These are phyloP conservation scores for Phytopythium litorale DNA, from an alignment of 352 stramenopile genomes.

Conservation along the genomic window DNA sequence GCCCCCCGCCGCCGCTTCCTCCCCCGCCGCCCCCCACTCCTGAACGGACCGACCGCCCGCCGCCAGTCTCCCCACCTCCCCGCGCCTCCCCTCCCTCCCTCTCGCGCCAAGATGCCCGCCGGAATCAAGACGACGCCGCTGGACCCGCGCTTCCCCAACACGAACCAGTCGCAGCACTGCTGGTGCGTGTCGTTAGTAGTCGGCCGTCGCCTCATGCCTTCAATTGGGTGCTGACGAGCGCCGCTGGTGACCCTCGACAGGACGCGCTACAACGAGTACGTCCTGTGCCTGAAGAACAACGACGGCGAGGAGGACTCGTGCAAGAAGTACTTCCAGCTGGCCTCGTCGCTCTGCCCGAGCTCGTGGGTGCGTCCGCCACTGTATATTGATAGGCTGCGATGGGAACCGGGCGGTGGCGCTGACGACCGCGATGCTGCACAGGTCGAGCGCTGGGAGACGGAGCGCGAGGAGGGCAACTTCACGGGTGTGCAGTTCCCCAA, in stretches of 20 bases:
- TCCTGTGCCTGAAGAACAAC: constrained; percentile 95
- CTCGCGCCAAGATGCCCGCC: constrained; percentile 34
- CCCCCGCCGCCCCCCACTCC: constrained; percentile 15
- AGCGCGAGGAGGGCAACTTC: constrained; percentile 83
- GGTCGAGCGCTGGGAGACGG: constrained; percentile 77
- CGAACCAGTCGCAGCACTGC: constrained; percentile 87
- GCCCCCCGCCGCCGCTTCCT: constrained; percentile 7
- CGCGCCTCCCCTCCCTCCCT: background rate
- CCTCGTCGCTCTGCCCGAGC: constrained; percentile 71
- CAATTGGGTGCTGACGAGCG: no score
- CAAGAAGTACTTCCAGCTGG: constrained; percentile 76
- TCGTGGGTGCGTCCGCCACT: constrained; percentile 47
- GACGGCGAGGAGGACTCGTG: constrained; percentile 91
- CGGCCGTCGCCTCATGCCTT: background rate
- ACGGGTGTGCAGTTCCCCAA: constrained; percentile 78
- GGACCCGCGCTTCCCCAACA: constrained; percentile 85
- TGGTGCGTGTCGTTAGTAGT: constrained; percentile 32
- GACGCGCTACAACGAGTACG: constrained; percentile 97
- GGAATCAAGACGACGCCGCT: constrained; percentile 82
- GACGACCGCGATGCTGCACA: constrained; percentile 12
- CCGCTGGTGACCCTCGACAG: constrained; percentile 14
- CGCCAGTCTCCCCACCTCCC: constrained; percentile 3
- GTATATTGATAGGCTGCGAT: background rate
- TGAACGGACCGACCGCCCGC: constrained; percentile 16
- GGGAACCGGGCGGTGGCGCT: background rate